phyloP scores from a whole-genome alignment of 1,284 basidiomycete species.

The Coniferiporia sulphurascens region DNA sequence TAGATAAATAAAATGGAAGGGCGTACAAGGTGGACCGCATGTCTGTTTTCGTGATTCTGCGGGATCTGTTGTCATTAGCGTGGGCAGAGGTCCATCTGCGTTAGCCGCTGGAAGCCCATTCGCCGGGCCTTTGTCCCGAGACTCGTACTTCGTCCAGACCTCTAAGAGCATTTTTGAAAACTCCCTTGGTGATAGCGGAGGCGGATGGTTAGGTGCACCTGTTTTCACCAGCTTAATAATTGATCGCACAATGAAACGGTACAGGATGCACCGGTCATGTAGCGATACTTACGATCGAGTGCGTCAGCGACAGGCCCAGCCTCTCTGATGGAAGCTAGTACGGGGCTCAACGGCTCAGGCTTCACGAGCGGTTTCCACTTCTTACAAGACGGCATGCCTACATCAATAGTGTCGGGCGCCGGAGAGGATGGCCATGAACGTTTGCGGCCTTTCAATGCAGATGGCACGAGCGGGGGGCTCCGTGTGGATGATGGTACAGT shows the following conservation, averaged over 20 bases:
- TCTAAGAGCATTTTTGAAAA: too few species aligned
- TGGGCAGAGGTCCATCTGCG: too few species aligned
- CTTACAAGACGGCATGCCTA: background rate
- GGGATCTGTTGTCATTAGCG: background rate
- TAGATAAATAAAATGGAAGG: background rate
- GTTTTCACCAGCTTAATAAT: too few species aligned
- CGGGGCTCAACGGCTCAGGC: conserved; percentile 2
- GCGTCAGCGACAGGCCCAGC: background rate
- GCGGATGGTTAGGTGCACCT: too few species aligned
- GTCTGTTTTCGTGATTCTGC: background rate
- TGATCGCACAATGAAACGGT: too few species aligned
- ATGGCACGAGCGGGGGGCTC: background rate
- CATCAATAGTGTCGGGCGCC: background rate
- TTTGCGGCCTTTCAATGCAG: background rate
- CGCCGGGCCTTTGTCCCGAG: too few species aligned
- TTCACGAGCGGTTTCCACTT: conserved; percentile 6
- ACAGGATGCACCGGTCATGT: background rate
- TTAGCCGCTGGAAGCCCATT: background rate
- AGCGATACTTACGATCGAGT: background rate
- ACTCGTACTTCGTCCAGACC: too few species aligned
- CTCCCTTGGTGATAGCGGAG: too few species aligned
- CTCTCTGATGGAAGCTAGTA: background rate
- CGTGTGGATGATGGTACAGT: background rate
- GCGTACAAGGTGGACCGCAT: background rate
- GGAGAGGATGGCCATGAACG: background rate